phyloP scores from a whole-genome alignment of 805 yeast genomes.

The Ogataea siamensis region DNA sequence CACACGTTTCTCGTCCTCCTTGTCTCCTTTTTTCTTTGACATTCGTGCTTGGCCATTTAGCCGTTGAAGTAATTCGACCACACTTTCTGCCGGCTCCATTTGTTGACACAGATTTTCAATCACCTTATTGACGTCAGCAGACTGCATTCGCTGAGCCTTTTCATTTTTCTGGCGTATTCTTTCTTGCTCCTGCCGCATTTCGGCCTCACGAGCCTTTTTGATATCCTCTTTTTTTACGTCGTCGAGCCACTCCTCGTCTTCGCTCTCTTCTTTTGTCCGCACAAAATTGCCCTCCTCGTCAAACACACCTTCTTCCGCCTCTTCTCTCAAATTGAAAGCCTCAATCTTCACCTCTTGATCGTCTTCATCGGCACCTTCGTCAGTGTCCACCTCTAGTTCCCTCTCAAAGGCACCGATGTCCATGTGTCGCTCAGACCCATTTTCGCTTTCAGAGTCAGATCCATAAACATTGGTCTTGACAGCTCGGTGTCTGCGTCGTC shows the following conservation, averaged over 20 bases:
- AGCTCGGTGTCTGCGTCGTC: conserved; percentile 10
- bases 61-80: conserved; percentile 53
- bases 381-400: conserved; percentile 15
- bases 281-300: conserved; percentile 62
- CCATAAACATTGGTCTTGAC: conserved; percentile 20
- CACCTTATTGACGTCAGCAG: conserved; percentile 2
- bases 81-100: conserved; percentile 58
- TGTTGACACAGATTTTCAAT: conserved; percentile 31
- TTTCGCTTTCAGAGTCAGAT: conserved; percentile 22
- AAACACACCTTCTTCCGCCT: conserved; percentile 56
- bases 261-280: conserved; percentile 25
- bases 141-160: conserved; percentile 16
- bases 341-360: conserved; percentile 45
- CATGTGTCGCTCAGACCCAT: conserved; percentile 26
- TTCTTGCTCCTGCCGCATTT: conserved; percentile 24
- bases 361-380: conserved; percentile 14
- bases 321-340: conserved; percentile 58
- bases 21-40: conserved; percentile 18
- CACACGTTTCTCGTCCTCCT: conserved; percentile 14
- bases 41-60: conserved; percentile 29
- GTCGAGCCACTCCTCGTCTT: conserved; percentile 33
- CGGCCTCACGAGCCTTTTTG: conserved; percentile 25
- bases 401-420: conserved; percentile 40
- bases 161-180: conserved; percentile 17
- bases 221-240: conserved; percentile 25